Conservation (phyloP, 495 filamentous ascomycete genomes). For the Penicillium canariense region DNA sequence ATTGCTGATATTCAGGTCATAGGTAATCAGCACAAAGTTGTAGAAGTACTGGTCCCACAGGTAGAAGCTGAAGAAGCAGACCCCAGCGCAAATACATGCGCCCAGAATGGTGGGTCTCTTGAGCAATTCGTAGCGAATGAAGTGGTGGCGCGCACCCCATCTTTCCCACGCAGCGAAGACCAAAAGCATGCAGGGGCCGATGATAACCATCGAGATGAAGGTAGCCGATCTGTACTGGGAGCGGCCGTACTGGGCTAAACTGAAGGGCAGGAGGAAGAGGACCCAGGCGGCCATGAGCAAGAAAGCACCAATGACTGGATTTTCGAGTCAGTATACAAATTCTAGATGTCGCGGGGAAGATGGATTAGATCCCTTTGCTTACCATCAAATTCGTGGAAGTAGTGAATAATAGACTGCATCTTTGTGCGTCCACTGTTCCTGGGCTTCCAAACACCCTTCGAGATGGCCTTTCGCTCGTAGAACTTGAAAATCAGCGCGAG, state of each 20-base stretch:
- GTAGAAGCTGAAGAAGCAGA: conserved; percentile 61
- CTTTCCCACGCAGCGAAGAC: conserved; percentile 60
- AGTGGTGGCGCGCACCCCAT: conserved; percentile 53
- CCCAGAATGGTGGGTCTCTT: conserved; percentile 63
- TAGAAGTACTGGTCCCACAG: conserved; percentile 67
- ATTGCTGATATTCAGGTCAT: conserved; percentile 52
- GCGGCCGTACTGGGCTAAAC: conserved; percentile 45
- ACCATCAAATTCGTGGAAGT: conserved; percentile 62
- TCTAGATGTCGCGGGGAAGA: not conserved
- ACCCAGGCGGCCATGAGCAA: conserved; percentile 58
- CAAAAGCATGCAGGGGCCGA: conserved; percentile 54
- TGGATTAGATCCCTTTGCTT: conserved; percentile 10
- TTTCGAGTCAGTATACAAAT: not conserved
- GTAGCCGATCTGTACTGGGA: conserved; percentile 49
- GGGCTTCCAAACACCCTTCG: conserved; percentile 33
- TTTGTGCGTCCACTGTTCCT: conserved; percentile 43
- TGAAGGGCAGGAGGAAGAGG: conserved; percentile 64
- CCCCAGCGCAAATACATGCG: conserved; percentile 53
- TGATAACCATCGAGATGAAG: conserved; percentile 56
- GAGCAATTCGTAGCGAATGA: conserved; percentile 61
- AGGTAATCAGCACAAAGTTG: conserved; percentile 72
- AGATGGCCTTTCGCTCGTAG: conserved; percentile 58
- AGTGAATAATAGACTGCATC: conserved; percentile 48
- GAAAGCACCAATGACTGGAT: conserved; percentile 52
- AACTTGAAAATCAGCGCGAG: conserved; percentile 49